Base-by-base conservation (phyloP, 257 asterid species). In the Solanum sitiens region DNA sequence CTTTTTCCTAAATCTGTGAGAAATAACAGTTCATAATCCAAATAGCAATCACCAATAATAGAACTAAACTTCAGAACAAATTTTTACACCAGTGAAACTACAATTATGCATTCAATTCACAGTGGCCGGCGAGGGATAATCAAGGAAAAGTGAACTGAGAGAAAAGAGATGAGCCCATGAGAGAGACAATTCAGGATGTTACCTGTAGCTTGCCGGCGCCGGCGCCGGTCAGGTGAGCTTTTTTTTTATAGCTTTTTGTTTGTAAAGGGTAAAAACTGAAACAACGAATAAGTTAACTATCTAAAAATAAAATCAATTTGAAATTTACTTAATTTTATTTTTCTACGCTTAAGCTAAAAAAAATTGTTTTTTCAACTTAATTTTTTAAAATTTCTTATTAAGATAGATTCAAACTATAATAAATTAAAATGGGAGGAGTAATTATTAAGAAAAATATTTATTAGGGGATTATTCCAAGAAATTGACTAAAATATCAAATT, bases 1-100 rank as follows among this genome's bases (percentile, higher is more conserved):
- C 16, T 65, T 63, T 63, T 59, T 2, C 7, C 16, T 16, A 65
- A n/a, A n/a, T 65, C 16, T n/a, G 71, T 65, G 71, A 65, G 71
- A 65, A 65, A 65, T n/a, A 65, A 65, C 16, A n/a, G 71, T 65
- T n/a, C 71, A 65, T n/a, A 65, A 65, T 65, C 71, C 71, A 65
- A 65, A 65, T 11, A n/a, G 71, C 71, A 65, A 65, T 65, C 71
- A 65, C 16, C 71, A n/a, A 11, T 63, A 65, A 65, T 11, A 65
- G 16, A 65, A 65, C 32, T 65, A n/a, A 65, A n/a, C 32, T 61
- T 4, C 70, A 61, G 32, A 63, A 65, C 32, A 65, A 65, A 11
- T 63, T 23, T 23, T 63, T 63, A 23, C 71, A 63, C 32, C 71
- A 63, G 71, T n/a, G 32, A 23, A 63, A 23, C 30, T 63, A 23